Base-by-base conservation (phyloP, 2,329 filamentous ascomycete genomes). In the Lasiodiplodia hormozganensis region DNA sequence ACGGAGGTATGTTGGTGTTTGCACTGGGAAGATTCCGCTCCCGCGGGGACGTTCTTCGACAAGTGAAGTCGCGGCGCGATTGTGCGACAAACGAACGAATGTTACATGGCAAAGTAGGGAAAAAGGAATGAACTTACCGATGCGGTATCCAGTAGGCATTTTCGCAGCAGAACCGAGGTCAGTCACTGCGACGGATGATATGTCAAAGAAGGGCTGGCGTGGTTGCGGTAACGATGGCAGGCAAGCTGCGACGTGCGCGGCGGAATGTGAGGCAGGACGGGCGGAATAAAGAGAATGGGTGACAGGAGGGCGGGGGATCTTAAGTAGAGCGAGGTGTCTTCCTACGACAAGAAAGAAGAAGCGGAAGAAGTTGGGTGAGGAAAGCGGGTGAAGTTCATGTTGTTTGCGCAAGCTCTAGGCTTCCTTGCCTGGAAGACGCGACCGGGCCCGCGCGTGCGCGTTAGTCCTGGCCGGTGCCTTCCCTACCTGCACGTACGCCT, bases 91-190 rank as follows among this genome's bases (percentile, higher is more conserved):
- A 47, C 7, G 16, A 25, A 10, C 5, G 11, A 3, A n/a, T 7
- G n/a, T 34, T 51, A 10, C 4, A 25, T n/a, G n/a, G 14, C 34
- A 47, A 47, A 18, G 60, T 25, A n/a, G 16, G 65, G 58, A 47
- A 21, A 56, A 56, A 34, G 16, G 43, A 62, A 18, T 5, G 23
- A n/a, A 34, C 64, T 62, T 62, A 69, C 68, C 65, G 62, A 69
- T 51, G 23, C 51, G 51, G 38, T 69, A 69, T 28, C 38, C 51
- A 52, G 68, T 64, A 49, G 65, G 68, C 68, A 69, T 69, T 47
- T 16, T 69, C 38, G 68, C 53, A 43, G 60, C 28, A 40, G 14
- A 57, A 54, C 40, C 34, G 43, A 25, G 56, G 60, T 53, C 12
- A 7, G 28, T 36, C 10, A 16, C 40, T 52, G 31, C 28, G 43